phyloP scores from a whole-genome alignment of 202 grass and related monocot species.

The Bolboschoenoplectus hybrid region DNA sequence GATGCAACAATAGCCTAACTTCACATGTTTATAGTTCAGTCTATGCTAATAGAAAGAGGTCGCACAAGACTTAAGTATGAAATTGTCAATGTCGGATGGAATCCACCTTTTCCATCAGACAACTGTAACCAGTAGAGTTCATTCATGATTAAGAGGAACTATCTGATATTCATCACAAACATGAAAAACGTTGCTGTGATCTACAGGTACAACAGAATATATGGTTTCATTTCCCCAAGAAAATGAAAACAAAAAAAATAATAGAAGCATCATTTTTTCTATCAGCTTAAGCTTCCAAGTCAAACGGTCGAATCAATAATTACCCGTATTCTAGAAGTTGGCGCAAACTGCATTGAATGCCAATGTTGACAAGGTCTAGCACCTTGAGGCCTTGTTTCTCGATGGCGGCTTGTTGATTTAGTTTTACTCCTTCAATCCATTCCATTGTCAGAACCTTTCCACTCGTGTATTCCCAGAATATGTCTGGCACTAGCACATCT shows the following conservation, averaged over 20 bases:
- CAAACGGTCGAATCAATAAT: not conserved
- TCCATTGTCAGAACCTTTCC: conserved; percentile 94
- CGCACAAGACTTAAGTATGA: not conserved
- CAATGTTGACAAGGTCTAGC: conserved; percentile 85
- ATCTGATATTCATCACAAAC: not conserved
- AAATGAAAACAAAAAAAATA: conserved; percentile 14
- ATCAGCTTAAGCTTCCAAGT: conserved; percentile 9
- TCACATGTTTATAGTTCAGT: not conserved
- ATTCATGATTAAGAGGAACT: not conserved
- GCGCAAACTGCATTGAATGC: conserved; percentile 94
- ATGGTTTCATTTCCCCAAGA: not conserved
- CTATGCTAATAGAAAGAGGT: not conserved
- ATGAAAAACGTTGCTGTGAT: not conserved
- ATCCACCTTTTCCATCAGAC: not conserved
- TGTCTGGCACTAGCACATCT: conserved; percentile 91
- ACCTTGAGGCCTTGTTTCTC: conserved; percentile 85
- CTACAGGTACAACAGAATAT: conserved; percentile 16
- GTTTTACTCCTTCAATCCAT: conserved; percentile 86
- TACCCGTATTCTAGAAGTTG: conserved; percentile 87
- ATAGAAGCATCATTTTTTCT: not conserved
- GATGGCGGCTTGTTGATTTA: conserved; percentile 87
- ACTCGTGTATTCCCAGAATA: conserved; percentile 97
- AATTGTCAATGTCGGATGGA: not conserved
- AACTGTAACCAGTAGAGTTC: conserved; percentile 10
- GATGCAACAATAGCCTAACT: not conserved